Conservation (phyloP, 805 yeast genomes). For the Metschnikowia sp. region DNA sequence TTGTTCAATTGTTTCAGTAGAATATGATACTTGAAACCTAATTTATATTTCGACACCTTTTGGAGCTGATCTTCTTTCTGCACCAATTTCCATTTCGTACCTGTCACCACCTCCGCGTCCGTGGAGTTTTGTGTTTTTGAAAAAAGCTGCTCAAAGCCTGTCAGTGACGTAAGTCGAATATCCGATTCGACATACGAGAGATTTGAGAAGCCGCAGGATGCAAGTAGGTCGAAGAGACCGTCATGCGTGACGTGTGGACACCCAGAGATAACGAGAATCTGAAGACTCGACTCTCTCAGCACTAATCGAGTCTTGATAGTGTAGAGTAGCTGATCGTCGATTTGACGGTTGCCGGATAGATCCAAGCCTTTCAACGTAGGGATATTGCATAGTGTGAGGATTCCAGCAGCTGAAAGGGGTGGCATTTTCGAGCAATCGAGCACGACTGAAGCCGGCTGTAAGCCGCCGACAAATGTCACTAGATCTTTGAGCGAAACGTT, state of each 20-base stretch:
- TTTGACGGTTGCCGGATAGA: conserved; percentile 24
- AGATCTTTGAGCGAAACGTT: conserved; percentile 27
- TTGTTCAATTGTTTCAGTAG: conserved; percentile 11
- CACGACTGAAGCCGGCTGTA: conserved; percentile 19
- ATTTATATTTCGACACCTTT: conserved; percentile 19
- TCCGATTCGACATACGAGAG: conserved; percentile 16
- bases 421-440: conserved; percentile 27
- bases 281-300: conserved; percentile 20
- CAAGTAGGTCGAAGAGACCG: conserved; percentile 11
- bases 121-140: not conserved
- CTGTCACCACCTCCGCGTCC: conserved; percentile 12
- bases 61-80: conserved; percentile 5
- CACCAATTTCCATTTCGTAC: conserved; percentile 25
- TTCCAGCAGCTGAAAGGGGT: conserved; percentile 18
- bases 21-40: conserved; percentile 24
- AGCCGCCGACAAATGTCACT: conserved; percentile 15
- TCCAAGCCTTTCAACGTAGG: conserved; percentile 28
- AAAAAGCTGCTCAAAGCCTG: conserved; percentile 4
- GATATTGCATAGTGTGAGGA: conserved; percentile 26
- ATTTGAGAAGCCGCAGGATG: conserved; percentile 4
- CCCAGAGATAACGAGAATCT: conserved; percentile 21
- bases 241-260: conserved; percentile 19
- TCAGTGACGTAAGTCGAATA: conserved; percentile 3
- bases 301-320: conserved; percentile 20
- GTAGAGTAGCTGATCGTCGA: conserved; percentile 32